A percentile compares a stretch with the other conserved stretches of the same genome.
Evolutionary conservation across 345 rosid genomes (phyloP).

Genomic region (Microcos paniculata): DNA sequence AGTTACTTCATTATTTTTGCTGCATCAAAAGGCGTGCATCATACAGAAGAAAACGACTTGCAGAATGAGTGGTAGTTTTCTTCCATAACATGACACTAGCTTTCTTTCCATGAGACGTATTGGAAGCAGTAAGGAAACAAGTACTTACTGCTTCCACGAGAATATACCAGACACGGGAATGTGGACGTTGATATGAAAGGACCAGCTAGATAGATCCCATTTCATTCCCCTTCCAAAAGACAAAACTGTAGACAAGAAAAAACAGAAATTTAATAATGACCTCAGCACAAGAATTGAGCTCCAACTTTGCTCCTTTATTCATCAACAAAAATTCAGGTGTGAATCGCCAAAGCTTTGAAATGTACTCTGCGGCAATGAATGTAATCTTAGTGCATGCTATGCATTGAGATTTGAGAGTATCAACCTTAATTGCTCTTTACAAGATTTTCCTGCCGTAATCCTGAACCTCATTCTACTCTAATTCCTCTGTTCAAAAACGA

Average conservation of each 20-base stretch:
- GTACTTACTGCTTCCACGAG: background rate
- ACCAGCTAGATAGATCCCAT: background rate
- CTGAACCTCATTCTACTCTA: conserved; percentile 22
- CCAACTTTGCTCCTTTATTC: conserved; percentile 15
- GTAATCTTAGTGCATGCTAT: conserved; percentile 14
- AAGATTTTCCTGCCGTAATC: conserved; percentile 18
- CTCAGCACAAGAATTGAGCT: background rate
- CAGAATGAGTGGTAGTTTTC: background rate
- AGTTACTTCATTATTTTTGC: no score
- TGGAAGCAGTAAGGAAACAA: background rate
- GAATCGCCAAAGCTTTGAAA: conserved; percentile 18
- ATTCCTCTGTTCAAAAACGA: background rate
- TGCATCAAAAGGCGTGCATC: background rate
- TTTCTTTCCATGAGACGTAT: background rate
- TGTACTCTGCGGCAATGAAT: conserved; percentile 17
- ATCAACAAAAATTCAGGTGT: conserved; percentile 19
- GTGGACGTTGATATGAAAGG: conserved; percentile 2
- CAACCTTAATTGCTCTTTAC: conserved; percentile 19
- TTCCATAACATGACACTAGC: no score
- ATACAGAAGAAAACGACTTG: background rate
- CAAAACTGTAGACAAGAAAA: background rate
- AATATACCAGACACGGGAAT: background rate
- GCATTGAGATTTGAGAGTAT: conserved; percentile 4
- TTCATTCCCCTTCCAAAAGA: background rate
- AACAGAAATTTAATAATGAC: background rate